Evolutionary conservation across 176 grass and related monocot species (phyloP), one percentile per base, ranked within the genome.

Genomic region (Avena atlantica): DNA sequence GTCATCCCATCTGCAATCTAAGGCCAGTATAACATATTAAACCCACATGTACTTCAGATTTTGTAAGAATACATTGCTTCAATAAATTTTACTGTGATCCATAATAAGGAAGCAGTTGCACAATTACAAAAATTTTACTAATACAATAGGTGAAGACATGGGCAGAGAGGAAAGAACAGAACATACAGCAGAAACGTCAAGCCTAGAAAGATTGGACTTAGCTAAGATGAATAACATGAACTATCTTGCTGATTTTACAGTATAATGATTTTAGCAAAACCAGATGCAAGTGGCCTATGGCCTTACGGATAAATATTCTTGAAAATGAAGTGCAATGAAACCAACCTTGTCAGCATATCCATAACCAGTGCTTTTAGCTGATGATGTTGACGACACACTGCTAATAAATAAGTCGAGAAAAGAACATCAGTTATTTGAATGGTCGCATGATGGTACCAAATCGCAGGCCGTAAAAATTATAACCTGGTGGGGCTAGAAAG

Each of bases 1-100:
- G 97, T 99, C 97, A 99, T 99, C 74, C 94, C 97, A 89, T 99
- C 97, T 94, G 97, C 90, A 87, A 99, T 99, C 97, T 99, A 84
- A 88, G 37, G 40, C 55, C 56, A 44, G 52, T 60, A 82, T 66
- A 90, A 52, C 58, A 85, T 10, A 86, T 92, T 62, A 90, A 87
- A 59, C 36, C 23, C 25, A 74, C 49, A 31, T 23, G 9, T 67
- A 78, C 44, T 44, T 74, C 63, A 89, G 27, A 56, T 49, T 9
- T 83, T 74, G 82, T 31, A 88, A 83, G 49, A 61, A 78, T 51
- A 82, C 49, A 17, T 61, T 74, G 4, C 57, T 86, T 82, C 68
- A 40, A 20, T 29, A 73, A 87, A 57, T 58, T 76, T 83, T 27
- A 37, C 8, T 84, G 50, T 8, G 53, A 36, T 87, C 6, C 24